Evolutionary conservation across 2,329 filamentous ascomycete species (phyloP).

Genomic region (Neoscytalidium dimidiatum): DNA sequence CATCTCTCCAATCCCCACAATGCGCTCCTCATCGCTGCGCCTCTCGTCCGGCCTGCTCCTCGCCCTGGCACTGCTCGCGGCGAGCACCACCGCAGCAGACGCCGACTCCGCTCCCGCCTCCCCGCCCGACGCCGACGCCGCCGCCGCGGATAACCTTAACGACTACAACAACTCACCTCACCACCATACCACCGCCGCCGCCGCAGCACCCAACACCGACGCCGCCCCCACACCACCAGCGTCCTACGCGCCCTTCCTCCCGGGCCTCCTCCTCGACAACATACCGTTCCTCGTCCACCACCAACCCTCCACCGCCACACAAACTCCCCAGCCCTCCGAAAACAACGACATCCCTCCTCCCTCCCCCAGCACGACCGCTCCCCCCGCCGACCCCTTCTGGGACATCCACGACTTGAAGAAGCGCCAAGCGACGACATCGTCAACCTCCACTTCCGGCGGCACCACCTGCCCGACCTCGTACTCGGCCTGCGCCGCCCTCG

Average conservation of each 20-base stretch:
- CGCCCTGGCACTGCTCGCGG: background rate
- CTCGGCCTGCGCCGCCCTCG: slow-evolving; percentile 54
- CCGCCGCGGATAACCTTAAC: background rate
- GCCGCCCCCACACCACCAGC: background rate
- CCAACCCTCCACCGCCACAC: background rate
- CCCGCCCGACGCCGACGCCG: background rate
- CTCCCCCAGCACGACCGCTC: background rate
- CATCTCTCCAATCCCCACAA: background rate
- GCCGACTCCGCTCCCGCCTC: background rate
- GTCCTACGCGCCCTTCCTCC: slow-evolving; percentile 11
- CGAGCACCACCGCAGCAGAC: background rate
- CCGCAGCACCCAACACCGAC: background rate
- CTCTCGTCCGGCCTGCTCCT: background rate
- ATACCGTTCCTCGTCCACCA: background rate
- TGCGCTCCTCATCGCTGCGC: background rate
- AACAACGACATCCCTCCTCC: background rate
- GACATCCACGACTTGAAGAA: background rate
- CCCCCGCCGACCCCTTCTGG: background rate
- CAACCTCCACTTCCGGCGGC: slow-evolving; percentile 24
- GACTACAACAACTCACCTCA: background rate
- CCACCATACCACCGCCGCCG: background rate
- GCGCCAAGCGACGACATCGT: slow-evolving; percentile 22
- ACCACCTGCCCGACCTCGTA: slow-evolving; percentile 54
- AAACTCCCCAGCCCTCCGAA: background rate
- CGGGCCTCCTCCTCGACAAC: slow-evolving; percentile 9